These are phyloP conservation scores for Graphilbum ipis-grandicollis DNA, from an alignment of 2,329 filamentous ascomycete genomes.

Conservation along the genomic window DNA sequence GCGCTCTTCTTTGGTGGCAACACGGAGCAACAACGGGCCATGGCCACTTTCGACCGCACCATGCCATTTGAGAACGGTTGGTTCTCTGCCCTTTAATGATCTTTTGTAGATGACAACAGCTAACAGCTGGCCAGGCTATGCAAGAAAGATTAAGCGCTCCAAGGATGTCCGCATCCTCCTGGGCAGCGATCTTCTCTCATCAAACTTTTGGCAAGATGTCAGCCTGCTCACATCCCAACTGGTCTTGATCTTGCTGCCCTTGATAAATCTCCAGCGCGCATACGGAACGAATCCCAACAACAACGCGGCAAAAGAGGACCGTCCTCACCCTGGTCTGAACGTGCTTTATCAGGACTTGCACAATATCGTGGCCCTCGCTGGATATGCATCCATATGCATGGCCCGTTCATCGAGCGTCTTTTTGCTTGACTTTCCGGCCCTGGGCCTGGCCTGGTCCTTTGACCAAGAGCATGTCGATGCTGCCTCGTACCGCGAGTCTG, in stretches of 20 bases:
- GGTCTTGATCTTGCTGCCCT: constrained; percentile 18
- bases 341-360: constrained; percentile 16
- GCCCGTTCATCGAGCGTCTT: constrained; percentile 15
- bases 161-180: constrained; percentile 14
- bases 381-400: constrained; percentile 15
- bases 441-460: constrained; percentile 11
- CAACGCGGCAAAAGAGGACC: background rate
- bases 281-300: background rate
- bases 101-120: background rate
- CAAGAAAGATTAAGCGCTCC: constrained; percentile 17
- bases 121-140: constrained; percentile 15
- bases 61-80: constrained; percentile 17
- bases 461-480: background rate
- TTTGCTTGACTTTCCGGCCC: constrained; percentile 12
- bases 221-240: constrained; percentile 17
- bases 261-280: constrained; percentile 15
- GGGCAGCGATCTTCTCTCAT: constrained; percentile 11
- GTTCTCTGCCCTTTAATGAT: background rate
- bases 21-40: constrained; percentile 10
- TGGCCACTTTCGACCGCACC: constrained; percentile 15
- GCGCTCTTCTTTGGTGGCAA: constrained; percentile 22
- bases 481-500: background rate
- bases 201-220: constrained; percentile 19
- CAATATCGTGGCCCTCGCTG: constrained; percentile 15
- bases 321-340: constrained; percentile 6